phyloP scores from a whole-genome alignment of 73 alveolate species.

The Paramecium tetraurelia region DNA sequence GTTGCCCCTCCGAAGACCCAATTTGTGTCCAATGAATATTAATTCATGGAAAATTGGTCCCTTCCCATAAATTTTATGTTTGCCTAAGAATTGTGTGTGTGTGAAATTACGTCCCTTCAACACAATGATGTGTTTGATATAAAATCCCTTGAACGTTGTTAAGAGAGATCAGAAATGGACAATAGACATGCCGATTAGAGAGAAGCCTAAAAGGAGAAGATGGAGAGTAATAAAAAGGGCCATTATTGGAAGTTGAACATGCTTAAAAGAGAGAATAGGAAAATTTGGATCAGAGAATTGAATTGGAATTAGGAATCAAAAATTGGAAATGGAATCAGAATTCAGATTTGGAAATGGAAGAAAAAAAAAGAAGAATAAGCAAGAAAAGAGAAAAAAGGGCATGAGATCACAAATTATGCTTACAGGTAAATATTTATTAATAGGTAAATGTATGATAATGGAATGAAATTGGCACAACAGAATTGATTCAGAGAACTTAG shows the following conservation, averaged over 20 bases:
- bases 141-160: not conserved
- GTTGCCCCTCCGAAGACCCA: not conserved
- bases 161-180: not conserved
- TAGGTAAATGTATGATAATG: not conserved
- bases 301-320: not conserved
- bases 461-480: not conserved
- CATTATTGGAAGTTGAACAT: not conserved
- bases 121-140: not conserved
- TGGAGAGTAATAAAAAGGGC: not conserved
- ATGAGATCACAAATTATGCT: not conserved
- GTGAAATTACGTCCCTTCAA: not conserved
- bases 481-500: slow-evolving; percentile 1
- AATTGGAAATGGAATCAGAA: not conserved
- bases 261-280: not conserved
- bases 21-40: not conserved
- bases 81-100: not conserved
- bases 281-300: not conserved
- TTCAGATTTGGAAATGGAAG: not conserved
- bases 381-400: not conserved
- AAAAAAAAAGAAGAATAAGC: too few species aligned
- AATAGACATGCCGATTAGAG: not conserved
- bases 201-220: not conserved
- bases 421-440: not conserved
- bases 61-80: not conserved
- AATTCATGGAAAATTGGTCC: not conserved